Evolutionary conservation across 2,329 filamentous ascomycete species (phyloP).

Genomic region (Stemphylium beticola): DNA sequence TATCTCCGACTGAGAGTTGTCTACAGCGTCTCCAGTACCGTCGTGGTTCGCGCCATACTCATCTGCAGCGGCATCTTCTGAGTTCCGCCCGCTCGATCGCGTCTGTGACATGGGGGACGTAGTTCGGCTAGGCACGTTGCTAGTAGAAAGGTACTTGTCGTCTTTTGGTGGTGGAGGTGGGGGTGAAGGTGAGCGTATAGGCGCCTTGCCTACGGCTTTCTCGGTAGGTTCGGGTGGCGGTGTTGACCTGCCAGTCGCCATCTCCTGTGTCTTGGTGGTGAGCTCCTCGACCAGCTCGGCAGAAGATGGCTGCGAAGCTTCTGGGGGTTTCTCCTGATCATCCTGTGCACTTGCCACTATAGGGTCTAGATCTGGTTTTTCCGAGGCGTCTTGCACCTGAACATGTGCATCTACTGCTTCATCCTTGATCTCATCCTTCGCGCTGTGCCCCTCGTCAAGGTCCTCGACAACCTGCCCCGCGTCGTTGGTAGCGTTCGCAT

Average conservation of each 20-base stretch:
- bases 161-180: conserved; percentile 60
- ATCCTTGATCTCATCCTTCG: conserved; percentile 10
- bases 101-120: conserved; percentile 40
- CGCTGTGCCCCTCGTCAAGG: conserved; percentile 12
- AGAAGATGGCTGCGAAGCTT: conserved; percentile 10
- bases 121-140: conserved; percentile 51
- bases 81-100: conserved; percentile 50
- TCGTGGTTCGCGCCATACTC: conserved; percentile 58
- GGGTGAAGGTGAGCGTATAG: conserved; percentile 47
- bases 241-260: conserved; percentile 19
- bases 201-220: conserved; percentile 37
- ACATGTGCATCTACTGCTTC: background rate
- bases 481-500: conserved; percentile 10
- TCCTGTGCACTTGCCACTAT: background rate
- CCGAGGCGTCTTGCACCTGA: background rate
- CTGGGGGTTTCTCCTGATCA: background rate
- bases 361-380: background rate
- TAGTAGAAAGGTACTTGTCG: conserved; percentile 55
- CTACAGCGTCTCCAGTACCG: conserved; percentile 47
- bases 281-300: conserved; percentile 24
- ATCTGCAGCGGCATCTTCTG: conserved; percentile 42
- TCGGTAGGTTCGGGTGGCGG: conserved; percentile 26
- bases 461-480: conserved; percentile 31
- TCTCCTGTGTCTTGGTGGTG: conserved; percentile 24
- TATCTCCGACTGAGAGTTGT: conserved; percentile 81